phyloP scores from a whole-genome alignment of 495 filamentous ascomycete genomes.

The Cenococcum geophilum region DNA sequence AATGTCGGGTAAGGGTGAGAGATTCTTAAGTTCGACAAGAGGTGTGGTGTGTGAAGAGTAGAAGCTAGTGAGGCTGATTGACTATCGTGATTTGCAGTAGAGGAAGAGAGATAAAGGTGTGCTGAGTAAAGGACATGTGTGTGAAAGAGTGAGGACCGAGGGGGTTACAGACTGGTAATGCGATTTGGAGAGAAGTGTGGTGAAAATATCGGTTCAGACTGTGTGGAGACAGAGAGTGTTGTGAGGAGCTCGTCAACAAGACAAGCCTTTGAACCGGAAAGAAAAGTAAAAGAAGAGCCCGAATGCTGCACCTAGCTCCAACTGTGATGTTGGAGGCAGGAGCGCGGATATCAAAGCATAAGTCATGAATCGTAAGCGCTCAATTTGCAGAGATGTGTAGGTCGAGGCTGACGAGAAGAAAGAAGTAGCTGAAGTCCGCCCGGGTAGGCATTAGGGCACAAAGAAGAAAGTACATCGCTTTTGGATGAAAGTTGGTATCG shows the following conservation, averaged over 20 bases:
- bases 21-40: conserved; percentile 56
- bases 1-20: conserved; percentile 59
- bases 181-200: neutral
- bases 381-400: conserved; percentile 27
- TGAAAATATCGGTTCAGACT: neutral
- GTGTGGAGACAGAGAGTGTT: neutral
- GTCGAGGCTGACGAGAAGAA: conserved; percentile 21
- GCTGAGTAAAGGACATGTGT: neutral
- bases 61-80: conserved; percentile 57
- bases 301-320: conserved; percentile 12
- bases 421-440: conserved; percentile 14
- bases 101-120: neutral
- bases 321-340: conserved; percentile 19
- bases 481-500: conserved; percentile 13
- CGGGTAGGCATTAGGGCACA: conserved; percentile 11
- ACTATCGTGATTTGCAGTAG: neutral
- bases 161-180: neutral
- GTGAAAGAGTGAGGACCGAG: neutral
- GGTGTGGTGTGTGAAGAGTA: conserved; percentile 63
- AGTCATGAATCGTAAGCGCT: conserved; percentile 34
- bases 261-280: conserved; percentile 6
- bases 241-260: neutral
- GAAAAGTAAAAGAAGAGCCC: conserved; percentile 15
- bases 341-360: conserved; percentile 32
- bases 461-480: conserved; percentile 25